Conservation (phyloP, 306 rosid genomes). For the Albizia julibrissin region DNA sequence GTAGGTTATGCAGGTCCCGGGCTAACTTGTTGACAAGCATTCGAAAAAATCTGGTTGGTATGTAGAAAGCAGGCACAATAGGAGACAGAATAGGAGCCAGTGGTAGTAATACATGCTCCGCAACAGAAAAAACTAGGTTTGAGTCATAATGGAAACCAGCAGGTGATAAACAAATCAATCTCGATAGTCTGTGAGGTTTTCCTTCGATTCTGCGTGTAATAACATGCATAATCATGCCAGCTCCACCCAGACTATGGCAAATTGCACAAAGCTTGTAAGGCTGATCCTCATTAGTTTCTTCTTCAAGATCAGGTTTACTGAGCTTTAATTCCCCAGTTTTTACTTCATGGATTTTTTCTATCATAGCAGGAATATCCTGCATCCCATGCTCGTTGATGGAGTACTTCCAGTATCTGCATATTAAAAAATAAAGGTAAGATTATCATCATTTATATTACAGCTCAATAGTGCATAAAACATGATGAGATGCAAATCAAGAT, state of each 20-base stretch:
- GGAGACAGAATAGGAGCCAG: conserved; percentile 57
- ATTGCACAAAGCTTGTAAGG: conserved; percentile 71
- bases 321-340: conserved; percentile 66
- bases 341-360: conserved; percentile 68
- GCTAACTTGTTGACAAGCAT: conserved; percentile 80
- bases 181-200: conserved; percentile 71
- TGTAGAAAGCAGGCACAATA: conserved; percentile 62
- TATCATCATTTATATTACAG: neutral
- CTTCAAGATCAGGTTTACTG: conserved; percentile 50
- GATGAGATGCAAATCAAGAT: neutral
- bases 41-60: conserved; percentile 73
- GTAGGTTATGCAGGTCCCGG: conserved; percentile 66
- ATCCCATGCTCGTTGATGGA: conserved; percentile 77
- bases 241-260: conserved; percentile 79
- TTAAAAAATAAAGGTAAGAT: neutral
- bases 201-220: conserved; percentile 54
- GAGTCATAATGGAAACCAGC: conserved; percentile 76
- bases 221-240: conserved; percentile 65
- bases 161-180: conserved; percentile 68
- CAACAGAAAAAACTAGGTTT: conserved; percentile 42
- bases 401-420: conserved; percentile 70
- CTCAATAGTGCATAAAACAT: neutral
- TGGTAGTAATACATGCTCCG: conserved; percentile 44
- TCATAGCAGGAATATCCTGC: conserved; percentile 69
- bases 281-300: conserved; percentile 53